Conservation (phyloP, 441 rosid species). For the Eutrema salsugineum region DNA sequence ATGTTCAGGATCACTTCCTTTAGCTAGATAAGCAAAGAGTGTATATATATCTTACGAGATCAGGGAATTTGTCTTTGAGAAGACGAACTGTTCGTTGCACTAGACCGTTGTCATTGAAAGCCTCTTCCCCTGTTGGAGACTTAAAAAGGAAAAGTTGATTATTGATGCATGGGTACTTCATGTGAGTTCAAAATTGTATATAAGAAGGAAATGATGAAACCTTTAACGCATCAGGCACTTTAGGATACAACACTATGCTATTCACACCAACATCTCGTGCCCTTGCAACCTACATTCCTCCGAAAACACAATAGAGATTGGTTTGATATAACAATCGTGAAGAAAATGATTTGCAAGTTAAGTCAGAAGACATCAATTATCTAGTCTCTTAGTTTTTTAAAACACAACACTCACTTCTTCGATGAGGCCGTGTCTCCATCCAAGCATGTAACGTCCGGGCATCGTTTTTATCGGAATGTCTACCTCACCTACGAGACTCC, state of each 20-base stretch:
- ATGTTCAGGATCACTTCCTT: not conserved
- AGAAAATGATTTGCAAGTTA: not conserved
- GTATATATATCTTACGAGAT: slow-evolving; percentile 62
- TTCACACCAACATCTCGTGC: slow-evolving; percentile 93
- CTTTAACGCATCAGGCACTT: slow-evolving; percentile 87
- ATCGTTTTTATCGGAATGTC: slow-evolving; percentile 91
- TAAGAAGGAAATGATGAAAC: slow-evolving; percentile 32
- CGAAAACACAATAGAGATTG: not conserved
- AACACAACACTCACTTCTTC: slow-evolving; percentile 51
- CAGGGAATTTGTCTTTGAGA: slow-evolving; percentile 79
- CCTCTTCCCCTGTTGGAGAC: slow-evolving; percentile 88
- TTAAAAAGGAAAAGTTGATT: slow-evolving; percentile 8
- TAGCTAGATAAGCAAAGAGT: not conserved
- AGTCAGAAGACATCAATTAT: not conserved
- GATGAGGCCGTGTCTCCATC: slow-evolving; percentile 90
- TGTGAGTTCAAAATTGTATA: not conserved
- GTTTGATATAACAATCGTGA: not conserved
- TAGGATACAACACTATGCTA: slow-evolving; percentile 80
- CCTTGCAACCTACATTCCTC: slow-evolving; percentile 58
- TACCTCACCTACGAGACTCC: slow-evolving; percentile 57
- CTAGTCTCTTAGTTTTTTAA: not conserved
- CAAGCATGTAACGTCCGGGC: slow-evolving; percentile 96
- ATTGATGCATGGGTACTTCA: not conserved
- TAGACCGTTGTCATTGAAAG: slow-evolving; percentile 79
- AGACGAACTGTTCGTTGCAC: slow-evolving; percentile 75